Base-by-base conservation (phyloP, 495 filamentous ascomycete species). In the Acidiella bohemica region DNA sequence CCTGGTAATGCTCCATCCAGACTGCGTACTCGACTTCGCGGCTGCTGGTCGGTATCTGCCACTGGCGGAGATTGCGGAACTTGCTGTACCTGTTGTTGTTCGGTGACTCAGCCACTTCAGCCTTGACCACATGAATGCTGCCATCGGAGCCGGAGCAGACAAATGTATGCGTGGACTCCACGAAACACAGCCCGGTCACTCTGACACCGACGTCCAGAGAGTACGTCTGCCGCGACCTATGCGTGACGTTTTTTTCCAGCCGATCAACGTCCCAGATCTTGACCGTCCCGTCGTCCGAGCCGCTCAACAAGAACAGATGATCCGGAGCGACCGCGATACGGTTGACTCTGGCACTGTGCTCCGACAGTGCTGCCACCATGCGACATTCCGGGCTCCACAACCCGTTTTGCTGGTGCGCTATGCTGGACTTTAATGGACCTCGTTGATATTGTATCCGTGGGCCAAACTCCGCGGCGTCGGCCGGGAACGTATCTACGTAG, bases 121-220 rank as follows among this genome's bases (percentile, higher is more conserved):
- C 78, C 50, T 81, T 81, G 41, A 94, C 79, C 4, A 92, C 77
- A 57, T 93, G 78, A 11, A 99, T 76, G 47, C 77, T 88, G 5
- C 92, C 92, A 59, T 99, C 90, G 16, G 72, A 84, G 5, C 81
- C 87, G 32, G 78, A 86, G 49, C 82, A 93, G 46, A 92, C 67
- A 53, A 96, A 95, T 14, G 78, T 84, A 59, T 95, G 82, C 0
- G 92, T 95, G 45, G 92, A 84, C 52, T 95, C 87, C 23, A 99
- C 72, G 56, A 96, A 96, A 36, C 79, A 81, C 17, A 95, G 53
- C 5, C 84, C 75, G 18, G 81, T 79, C 6, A 95, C 80, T 41
- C 75, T 79, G 0, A 77, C 70, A 2, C 76, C 80, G 4, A 62
- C 39, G 1, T 71, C 69, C 57, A 94, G 84, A 41, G 65, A 76